Base-by-base conservation (phyloP, 129 eudicot species). In the Flaveria linearis region DNA sequence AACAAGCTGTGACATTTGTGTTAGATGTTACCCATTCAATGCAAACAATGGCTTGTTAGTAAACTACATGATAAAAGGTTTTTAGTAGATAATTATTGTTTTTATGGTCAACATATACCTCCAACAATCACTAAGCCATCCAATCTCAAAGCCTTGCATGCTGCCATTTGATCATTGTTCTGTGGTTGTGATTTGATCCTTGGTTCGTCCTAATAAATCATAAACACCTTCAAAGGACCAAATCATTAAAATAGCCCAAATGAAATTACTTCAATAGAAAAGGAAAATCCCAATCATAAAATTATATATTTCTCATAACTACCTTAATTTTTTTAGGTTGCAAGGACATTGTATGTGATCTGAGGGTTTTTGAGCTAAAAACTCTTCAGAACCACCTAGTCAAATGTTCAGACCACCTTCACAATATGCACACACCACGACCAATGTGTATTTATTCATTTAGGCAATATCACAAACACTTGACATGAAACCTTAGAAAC, bases 1-100 rank as follows among this genome's bases (percentile, higher is more conserved):
- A 13, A 96, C 98, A 77, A 92, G 98, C 74, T 90, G 94, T 70
- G 98, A 96, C 98, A 83, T 92, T 96, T 5, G 98, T 88, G 77
- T 92, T 92, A 62, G 98, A 92, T 66, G 98, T 90, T 33, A 90
- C 96, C 78, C 96, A 96, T 92, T 76, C 61, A 81, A 69, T 68
- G 15, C 47, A 70, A 73, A 57, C 23, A 26, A 26, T 26, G 30
- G 30, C 30, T 26, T 26, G 30, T 26, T 26, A 26, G 30, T 26
- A 26, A 26, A 26, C 30, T 26, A 26, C 30, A 26, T 26, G 30
- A 26, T 26, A 26, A 26, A 26, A 26, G 30, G 30, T 26, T 26
- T 26, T 26, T 26, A 26, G 30, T 26, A 26, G 3, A 26, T 25
- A 53, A 6, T 5, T 42, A 7, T 42, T 42, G 9, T 5, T 42